phyloP scores from a whole-genome alignment of 1,284 basidiomycete species.

The Kwoniella shivajii region DNA sequence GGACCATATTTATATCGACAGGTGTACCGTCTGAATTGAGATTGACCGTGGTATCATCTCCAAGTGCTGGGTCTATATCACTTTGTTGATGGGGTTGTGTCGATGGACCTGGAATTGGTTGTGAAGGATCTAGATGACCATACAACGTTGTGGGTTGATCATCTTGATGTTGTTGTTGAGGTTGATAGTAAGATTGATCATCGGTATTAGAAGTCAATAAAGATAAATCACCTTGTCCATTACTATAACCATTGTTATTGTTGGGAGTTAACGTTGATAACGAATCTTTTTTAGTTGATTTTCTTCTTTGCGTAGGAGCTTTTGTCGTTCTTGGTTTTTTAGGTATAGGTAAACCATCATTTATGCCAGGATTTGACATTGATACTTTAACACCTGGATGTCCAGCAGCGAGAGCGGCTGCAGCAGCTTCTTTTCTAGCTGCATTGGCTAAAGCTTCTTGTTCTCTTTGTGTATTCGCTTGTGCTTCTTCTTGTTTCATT shows the following conservation, averaged over 20 bases:
- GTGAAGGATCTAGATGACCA: neutral
- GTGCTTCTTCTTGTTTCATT: slow-evolving; percentile 53
- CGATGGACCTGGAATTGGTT: too few species aligned
- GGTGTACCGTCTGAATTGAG: slow-evolving; percentile 2
- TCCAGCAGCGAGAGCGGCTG: slow-evolving; percentile 47
- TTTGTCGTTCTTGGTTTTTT: too few species aligned
- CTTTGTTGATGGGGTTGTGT: neutral
- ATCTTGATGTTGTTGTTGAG: neutral
- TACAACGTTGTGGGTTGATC: neutral
- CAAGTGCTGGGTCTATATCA: neutral
- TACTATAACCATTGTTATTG: too few species aligned
- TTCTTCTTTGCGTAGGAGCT: too few species aligned
- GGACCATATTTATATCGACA: slow-evolving; percentile 49
- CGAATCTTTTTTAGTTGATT: too few species aligned
- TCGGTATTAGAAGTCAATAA: too few species aligned
- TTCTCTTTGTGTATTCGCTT: slow-evolving; percentile 45
- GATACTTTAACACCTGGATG: slow-evolving; percentile 50
- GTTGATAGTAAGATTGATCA: too few species aligned
- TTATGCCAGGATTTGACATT: slow-evolving; percentile 36
- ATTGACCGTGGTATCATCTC: neutral
- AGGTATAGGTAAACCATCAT: slow-evolving; percentile 24
- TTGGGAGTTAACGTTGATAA: neutral
- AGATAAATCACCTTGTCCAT: too few species aligned
- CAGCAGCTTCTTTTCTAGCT: slow-evolving; percentile 48
- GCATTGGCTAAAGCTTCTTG: slow-evolving; percentile 44